Evolutionary conservation across 345 rosid genomes (phyloP), one percentile per base, ranked within the genome.

Genomic region (Odontarrhena argentea): DNA sequence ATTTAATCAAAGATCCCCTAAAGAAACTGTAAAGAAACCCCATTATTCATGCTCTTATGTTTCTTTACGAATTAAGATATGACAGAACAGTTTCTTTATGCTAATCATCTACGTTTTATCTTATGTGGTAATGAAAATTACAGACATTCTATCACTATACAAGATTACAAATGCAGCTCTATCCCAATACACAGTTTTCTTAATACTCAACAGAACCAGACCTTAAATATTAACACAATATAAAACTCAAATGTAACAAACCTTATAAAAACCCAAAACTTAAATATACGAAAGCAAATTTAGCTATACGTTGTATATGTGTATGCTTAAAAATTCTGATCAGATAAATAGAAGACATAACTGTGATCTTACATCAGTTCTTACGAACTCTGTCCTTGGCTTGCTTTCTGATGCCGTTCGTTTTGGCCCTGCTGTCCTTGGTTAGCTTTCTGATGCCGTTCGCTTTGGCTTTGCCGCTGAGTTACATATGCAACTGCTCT

Each of bases 381-480:
- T 65, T 73, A 61, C 8, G 68, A 47, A 38, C 34, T 48, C 13
- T 54, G 69, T 53, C 58, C 68, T 22, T 67, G 63, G 58, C 38
- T 73, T 9, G 68, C 28, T 45, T 60, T 74, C 64, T 60, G 77
- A 54, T 52, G 73, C 37, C 68, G 28, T 47, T 67, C 73, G 15
- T 58, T 67, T 57, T 71, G 75, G 65, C 64, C 63, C 60, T 68
- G 65, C 9, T 73, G 47, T 32, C 36, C 7, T 3, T 32, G 36
- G 36, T 0, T 32, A 32, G 68, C 28, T 45, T 60, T 74, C 64
- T 67, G 77, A 54, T 60, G 73, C 30, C 73, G 18, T 47, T 67
- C 73, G 25, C 64, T 67, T 50, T 71, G 75, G 65, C 69, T 71
- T 66, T 68, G 65, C 9, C 77, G 47, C 69, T 68, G 69, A 54